Base-by-base conservation (phyloP, 1,284 basidiomycete species). In the Pseudozyma tsukubaensis region DNA sequence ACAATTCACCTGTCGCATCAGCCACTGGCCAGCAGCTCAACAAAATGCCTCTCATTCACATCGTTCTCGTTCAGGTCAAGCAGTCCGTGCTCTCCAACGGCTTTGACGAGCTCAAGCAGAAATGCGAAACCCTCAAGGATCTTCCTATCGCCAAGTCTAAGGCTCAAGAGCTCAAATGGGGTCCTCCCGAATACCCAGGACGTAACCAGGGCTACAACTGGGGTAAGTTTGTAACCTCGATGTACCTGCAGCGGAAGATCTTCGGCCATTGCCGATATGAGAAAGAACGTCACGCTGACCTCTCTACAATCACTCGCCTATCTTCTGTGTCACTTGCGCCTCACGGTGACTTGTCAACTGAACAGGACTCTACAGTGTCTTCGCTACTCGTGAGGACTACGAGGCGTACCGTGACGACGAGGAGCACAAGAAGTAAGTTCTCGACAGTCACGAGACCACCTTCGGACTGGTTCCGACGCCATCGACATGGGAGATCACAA, bases 31-130 rank as follows among this genome's bases (percentile, higher is more conserved):
- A 29, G 24, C 24, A 29, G 24, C 6, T 36, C 40, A 37, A 29
- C 55, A 70, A 45, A 21, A 81, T 79, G 76, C 50, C 69, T 34
- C 60, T 70, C 63, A 55, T 79, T 40, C 79, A 81, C 63, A 78
- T 81, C 47, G 77, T 81, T 10, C 71, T 81, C 40, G 76, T 81
- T 63, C 72, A 81, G 60, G 76, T 81, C 65, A 81, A 81, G 76
- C 43, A 63, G 48, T 40, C 72, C 32, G 79, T 81, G 47, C 68
- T 79, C 16, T 56, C 44, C 49, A 81, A 81, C 63, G 79, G 79
- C 32, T 79, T 69, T 37, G 79, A 79, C 36, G 79, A 81, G 58
- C 73, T 81, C 64, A 76, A 76, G 65, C 66, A 69, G 18, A 77
- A 75, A 47, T 69, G 72, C 50, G 76, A 79, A 48, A 67, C 62